These are phyloP conservation scores for Singerocomus rubriflavus DNA, from an alignment of 1,284 basidiomycete species.

Conservation along the genomic window DNA sequence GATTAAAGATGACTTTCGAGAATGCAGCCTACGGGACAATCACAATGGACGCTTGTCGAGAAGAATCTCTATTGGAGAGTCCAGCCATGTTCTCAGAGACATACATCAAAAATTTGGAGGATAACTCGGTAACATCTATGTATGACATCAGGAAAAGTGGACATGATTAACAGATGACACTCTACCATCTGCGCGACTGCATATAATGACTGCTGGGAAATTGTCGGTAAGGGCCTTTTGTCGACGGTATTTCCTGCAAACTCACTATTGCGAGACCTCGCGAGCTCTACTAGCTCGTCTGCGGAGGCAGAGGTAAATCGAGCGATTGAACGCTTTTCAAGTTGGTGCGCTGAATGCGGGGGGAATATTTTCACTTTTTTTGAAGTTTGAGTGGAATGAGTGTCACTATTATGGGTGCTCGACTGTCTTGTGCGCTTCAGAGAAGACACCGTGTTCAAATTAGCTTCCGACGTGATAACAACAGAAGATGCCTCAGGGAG, in stretches of 20 bases:
- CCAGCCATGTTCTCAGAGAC: neutral
- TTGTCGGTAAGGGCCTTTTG: conserved; percentile 1
- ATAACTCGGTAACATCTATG: conserved; percentile 20
- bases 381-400: conserved; percentile 2
- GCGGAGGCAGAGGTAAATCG: conserved; percentile 9
- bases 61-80: neutral
- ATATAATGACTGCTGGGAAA: conserved; percentile 19
- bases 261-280: conserved; percentile 27
- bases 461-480: conserved; percentile 22
- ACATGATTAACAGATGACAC: neutral
- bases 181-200: conserved; percentile 23
- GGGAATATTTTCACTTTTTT: conserved; percentile 15
- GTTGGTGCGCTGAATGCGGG: neutral
- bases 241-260: neutral
- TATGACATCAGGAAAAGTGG: conserved; percentile 7
- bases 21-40: conserved; percentile 21
- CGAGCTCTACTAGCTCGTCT: conserved; percentile 18
- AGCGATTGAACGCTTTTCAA: neutral
- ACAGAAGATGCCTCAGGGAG: conserved; percentile 33
- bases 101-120: conserved; percentile 26
- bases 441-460: neutral
- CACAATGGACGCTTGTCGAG: conserved; percentile 17
- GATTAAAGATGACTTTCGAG: neutral
- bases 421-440: conserved; percentile 20
- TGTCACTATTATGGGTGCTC: conserved; percentile 5